Conservation (phyloP, 495 filamentous ascomycete genomes). For the Echria macrotheca region DNA sequence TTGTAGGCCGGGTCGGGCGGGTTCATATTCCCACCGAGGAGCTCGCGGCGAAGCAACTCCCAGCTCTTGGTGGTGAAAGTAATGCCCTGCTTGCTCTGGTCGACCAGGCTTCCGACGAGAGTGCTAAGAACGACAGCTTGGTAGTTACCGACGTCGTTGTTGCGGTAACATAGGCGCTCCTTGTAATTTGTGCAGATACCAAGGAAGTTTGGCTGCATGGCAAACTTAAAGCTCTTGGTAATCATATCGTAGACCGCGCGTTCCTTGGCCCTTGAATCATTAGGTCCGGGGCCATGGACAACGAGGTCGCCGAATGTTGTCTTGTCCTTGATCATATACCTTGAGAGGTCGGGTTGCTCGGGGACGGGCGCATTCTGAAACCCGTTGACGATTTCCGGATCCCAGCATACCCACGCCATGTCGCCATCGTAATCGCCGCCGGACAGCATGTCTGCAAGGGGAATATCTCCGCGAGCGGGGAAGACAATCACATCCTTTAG, state of each 20-base stretch:
- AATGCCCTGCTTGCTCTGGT: slow-evolving; percentile 73
- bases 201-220: slow-evolving; percentile 58
- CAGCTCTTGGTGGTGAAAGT: slow-evolving; percentile 57
- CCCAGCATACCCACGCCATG: slow-evolving; percentile 87
- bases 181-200: slow-evolving; percentile 73
- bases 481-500: slow-evolving; percentile 87
- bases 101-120: slow-evolving; percentile 74
- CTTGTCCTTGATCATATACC: slow-evolving; percentile 55
- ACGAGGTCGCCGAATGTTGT: slow-evolving; percentile 46
- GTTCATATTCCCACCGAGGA: slow-evolving; percentile 26
- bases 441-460: slow-evolving; percentile 75
- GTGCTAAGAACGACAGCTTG: slow-evolving; percentile 56
- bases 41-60: slow-evolving; percentile 42
- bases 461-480: slow-evolving; percentile 58
- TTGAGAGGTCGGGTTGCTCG: slow-evolving; percentile 37
- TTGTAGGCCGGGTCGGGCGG: slow-evolving; percentile 38
- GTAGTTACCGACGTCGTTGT: slow-evolving; percentile 50
- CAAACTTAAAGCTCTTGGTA: slow-evolving; percentile 55
- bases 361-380: slow-evolving; percentile 69
- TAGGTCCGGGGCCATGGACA: neutral
- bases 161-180: slow-evolving; percentile 60
- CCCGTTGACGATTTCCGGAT: slow-evolving; percentile 62
- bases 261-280: neutral
- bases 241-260: slow-evolving; percentile 42
- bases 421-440: slow-evolving; percentile 97